These are phyloP conservation scores for Reutealis trisperma DNA, from an alignment of 345 rosid genomes.

Conservation along the genomic window DNA sequence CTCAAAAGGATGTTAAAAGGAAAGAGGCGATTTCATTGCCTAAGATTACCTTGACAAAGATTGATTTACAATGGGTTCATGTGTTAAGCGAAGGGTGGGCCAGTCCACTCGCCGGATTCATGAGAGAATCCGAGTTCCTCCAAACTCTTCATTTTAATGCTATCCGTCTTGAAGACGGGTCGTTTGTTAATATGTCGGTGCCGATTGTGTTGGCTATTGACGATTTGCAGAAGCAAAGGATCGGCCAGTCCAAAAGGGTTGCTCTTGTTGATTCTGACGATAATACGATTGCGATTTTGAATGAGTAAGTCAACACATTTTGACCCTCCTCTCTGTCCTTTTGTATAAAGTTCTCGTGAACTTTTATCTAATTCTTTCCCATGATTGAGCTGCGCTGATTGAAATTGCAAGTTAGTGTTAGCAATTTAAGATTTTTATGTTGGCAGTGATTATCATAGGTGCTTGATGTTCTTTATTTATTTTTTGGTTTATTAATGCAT, in stretches of 20 bases:
- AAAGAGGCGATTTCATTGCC: slow-evolving; percentile 66
- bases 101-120: slow-evolving; percentile 92
- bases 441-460: neutral
- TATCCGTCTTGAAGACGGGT: slow-evolving; percentile 85
- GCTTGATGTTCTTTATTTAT: neutral
- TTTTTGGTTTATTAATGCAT: neutral
- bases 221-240: slow-evolving; percentile 61
- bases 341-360: neutral
- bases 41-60: slow-evolving; percentile 60
- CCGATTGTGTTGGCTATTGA: slow-evolving; percentile 89
- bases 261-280: slow-evolving; percentile 75
- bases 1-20: slow-evolving; percentile 50
- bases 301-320: slow-evolving; percentile 56
- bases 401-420: neutral
- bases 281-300: slow-evolving; percentile 69
- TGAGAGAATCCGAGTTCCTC: slow-evolving; percentile 99
- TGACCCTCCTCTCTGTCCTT: neutral
- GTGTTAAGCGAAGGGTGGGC: slow-evolving; percentile 99
- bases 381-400: neutral
- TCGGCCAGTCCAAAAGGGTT: slow-evolving; percentile 69
- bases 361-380: neutral
- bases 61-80: slow-evolving; percentile 90
- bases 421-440: neutral
- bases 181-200: slow-evolving; percentile 95
- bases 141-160: slow-evolving; percentile 99